phyloP scores from a whole-genome alignment of 2,329 filamentous ascomycete genomes.

The Metarhizium anisopliae region DNA sequence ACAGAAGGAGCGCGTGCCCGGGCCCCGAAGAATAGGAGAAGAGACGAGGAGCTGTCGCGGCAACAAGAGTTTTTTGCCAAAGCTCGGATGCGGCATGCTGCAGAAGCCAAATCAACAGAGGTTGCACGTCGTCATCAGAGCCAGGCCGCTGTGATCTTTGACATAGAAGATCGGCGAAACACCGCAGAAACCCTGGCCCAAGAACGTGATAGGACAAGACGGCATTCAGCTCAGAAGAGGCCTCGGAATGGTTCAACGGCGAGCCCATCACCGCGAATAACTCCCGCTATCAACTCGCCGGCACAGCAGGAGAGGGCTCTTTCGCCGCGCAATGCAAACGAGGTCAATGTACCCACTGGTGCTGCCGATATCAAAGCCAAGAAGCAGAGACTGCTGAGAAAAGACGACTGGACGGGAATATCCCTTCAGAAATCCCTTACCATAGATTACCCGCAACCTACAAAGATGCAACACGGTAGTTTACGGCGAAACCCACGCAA shows the following conservation, averaged over 20 bases:
- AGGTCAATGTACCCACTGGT: neutral
- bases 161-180: neutral
- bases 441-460: slow-evolving; percentile 12
- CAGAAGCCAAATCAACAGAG: neutral
- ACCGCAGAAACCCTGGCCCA: neutral
- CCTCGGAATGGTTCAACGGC: neutral
- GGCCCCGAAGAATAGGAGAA: slow-evolving; percentile 20
- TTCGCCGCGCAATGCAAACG: neutral
- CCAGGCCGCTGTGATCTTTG: neutral
- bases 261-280: neutral
- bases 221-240: neutral
- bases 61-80: slow-evolving; percentile 31
- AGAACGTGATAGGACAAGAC: neutral
- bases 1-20: slow-evolving; percentile 29
- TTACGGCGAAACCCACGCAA: slow-evolving; percentile 1
- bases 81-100: slow-evolving; percentile 15
- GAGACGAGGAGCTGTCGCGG: slow-evolving; percentile 22
- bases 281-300: neutral
- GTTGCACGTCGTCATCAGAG: neutral
- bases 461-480: slow-evolving; percentile 3
- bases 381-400: slow-evolving; percentile 16
- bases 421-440: slow-evolving; percentile 20
- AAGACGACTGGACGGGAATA: slow-evolving; percentile 23
- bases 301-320: neutral
- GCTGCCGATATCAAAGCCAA: slow-evolving; percentile 12